Conservation (phyloP, 2,329 filamentous ascomycete species). For the Diaporthe ampelina region DNA sequence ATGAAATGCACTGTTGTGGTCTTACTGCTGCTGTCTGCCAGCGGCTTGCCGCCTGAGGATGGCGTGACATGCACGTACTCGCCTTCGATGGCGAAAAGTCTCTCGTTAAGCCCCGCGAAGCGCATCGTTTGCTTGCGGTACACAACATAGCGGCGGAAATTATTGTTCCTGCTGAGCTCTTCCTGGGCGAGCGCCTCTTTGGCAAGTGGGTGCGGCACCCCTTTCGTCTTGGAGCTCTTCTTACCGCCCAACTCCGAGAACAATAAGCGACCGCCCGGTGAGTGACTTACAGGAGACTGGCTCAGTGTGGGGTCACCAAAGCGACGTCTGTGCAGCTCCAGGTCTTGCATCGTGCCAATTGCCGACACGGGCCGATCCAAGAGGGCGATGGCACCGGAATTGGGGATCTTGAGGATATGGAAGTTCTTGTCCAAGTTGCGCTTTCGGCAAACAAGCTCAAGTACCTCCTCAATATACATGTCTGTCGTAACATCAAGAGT, state of each 20-base stretch:
- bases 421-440: constrained; percentile 83
- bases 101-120: constrained; percentile 81
- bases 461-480: constrained; percentile 85
- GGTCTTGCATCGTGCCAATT: constrained; percentile 79
- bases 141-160: constrained; percentile 83
- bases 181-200: constrained; percentile 73
- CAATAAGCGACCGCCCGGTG: constrained; percentile 36
- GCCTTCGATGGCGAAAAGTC: constrained; percentile 83
- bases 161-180: constrained; percentile 67
- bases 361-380: constrained; percentile 84
- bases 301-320: constrained; percentile 61
- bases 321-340: constrained; percentile 81
- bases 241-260: constrained; percentile 49
- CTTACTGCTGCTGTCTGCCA: constrained; percentile 75
- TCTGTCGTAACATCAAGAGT: constrained; percentile 84
- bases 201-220: constrained; percentile 74
- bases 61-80: constrained; percentile 92
- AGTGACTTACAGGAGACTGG: constrained; percentile 41
- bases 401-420: constrained; percentile 83
- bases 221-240: constrained; percentile 68
- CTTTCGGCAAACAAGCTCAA: constrained; percentile 83
- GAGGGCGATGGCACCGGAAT: constrained; percentile 80
- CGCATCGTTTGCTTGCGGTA: constrained; percentile 88
- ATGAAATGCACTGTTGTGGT: constrained; percentile 87
- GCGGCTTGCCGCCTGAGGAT: constrained; percentile 73